phyloP scores from a whole-genome alignment of 768 basidiomycete genomes.

The Amanita rubescens region DNA sequence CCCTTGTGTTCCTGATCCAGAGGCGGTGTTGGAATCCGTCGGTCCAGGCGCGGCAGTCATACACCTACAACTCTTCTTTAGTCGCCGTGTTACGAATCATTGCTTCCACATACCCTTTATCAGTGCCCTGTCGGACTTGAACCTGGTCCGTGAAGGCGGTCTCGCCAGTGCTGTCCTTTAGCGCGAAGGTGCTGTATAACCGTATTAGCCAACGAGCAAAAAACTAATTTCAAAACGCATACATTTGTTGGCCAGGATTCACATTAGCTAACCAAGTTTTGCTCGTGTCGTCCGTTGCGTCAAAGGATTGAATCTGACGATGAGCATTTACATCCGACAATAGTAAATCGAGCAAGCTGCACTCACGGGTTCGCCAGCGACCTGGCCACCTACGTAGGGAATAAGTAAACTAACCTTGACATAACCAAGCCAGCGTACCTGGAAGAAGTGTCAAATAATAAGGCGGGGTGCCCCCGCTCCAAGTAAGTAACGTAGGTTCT shows the following conservation, averaged over 20 bases:
- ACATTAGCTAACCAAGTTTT: slow-evolving; percentile 54
- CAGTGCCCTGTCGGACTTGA: slow-evolving; percentile 25
- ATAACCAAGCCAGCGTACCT: slow-evolving; percentile 27
- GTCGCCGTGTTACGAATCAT: not conserved
- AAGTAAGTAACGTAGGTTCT: slow-evolving; percentile 57
- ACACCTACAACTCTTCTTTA: not conserved
- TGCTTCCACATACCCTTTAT: slow-evolving; percentile 23
- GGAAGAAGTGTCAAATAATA: slow-evolving; percentile 58
- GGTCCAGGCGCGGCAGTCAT: not conserved
- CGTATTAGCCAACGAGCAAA: not conserved
- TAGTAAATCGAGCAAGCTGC: not conserved
- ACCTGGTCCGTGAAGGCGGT: slow-evolving; percentile 42
- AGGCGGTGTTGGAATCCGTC: not conserved
- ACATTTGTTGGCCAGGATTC: slow-evolving; percentile 39
- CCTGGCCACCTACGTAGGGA: slow-evolving; percentile 40
- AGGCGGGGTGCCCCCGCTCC: slow-evolving; percentile 44
- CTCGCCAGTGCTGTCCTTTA: slow-evolving; percentile 55
- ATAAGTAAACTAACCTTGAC: not conserved
- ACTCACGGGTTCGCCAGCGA: slow-evolving; percentile 40
- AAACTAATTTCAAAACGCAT: slow-evolving; percentile 13
- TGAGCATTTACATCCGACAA: slow-evolving; percentile 12
- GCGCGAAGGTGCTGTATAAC: slow-evolving; percentile 37
- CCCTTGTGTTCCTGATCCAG: not conserved
- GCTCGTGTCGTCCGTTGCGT: slow-evolving; percentile 30
- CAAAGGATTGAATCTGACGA: slow-evolving; percentile 47